Base-by-base conservation (phyloP, 192 early-diverging fungal species). In the Umbelopsis sp. region DNA sequence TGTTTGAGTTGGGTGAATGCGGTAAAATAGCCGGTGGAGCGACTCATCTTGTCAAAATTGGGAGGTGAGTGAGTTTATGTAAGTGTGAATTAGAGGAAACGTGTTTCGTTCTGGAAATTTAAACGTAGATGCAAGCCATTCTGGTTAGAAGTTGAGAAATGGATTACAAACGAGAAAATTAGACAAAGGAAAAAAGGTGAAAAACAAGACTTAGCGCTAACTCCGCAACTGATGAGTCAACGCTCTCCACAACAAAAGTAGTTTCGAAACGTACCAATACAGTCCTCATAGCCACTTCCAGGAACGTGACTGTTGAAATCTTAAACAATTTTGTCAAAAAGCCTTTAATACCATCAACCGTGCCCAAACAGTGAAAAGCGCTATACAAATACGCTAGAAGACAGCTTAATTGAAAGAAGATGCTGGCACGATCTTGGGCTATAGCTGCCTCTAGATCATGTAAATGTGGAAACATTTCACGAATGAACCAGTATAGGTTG, bases 111-210 rank as follows among this genome's bases (percentile, higher is more conserved):
- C 7, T 61, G 16, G 30, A 13, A 18, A 35, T 61, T 61, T 61
- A 61, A 61, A 61, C 55, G 55, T 35, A 35, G 15, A 61, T 61
- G 55, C 55, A 61, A 61, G 55, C 55, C 55, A 61, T 61, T 61
- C 55, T 61, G 27, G 55, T 30, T 37, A 61, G 6, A 13, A 9
- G 51, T 11, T 52, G 37, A 6, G 37, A 22, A 52, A 61, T 61
- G 55, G 55, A 61, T 61, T 30, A 33, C 55, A 61, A 61, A 61
- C 55, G 55, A 61, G 55, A 61, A 61, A 61, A 61, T 35, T 61
- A 30, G 55, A 30, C 27, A 10, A 61, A 33, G 33, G 55, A 61
- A 35, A 61, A 61, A 61, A 35, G 55, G 21, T 61, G 30, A 16
- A 30, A 35, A 61, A 61, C 55, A 33, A 61, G 27, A 25, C 33